phyloP scores from a whole-genome alignment of 2,329 filamentous ascomycete genomes.

The Dactylellina cionopaga region DNA sequence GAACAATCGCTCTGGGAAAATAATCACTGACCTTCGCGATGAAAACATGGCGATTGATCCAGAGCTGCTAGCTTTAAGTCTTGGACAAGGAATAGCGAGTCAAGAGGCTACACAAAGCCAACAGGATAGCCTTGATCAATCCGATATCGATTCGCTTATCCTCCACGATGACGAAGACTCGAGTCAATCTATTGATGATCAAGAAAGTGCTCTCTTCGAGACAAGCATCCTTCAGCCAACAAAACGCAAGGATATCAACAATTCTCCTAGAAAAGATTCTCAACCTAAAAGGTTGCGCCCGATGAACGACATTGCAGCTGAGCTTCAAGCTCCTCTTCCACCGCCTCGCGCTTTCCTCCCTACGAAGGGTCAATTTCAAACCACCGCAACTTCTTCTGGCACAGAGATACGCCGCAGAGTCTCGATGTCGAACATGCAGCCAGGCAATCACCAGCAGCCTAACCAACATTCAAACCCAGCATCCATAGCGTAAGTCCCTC shows the following conservation, averaged over 20 bases:
- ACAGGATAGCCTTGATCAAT: background rate
- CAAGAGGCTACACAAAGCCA: too few relatives aligned
- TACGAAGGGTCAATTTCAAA: constrained; percentile 19
- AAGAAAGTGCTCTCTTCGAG: background rate
- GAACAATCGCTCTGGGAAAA: background rate
- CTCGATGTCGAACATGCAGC: background rate
- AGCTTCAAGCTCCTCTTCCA: constrained; percentile 35
- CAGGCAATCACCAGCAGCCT: constrained; percentile 2
- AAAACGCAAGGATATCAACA: constrained; percentile 26
- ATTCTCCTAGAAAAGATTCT: constrained; percentile 6
- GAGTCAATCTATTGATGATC: background rate
- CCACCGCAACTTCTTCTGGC: background rate
- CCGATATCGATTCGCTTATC: background rate
- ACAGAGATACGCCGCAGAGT: constrained; percentile 14
- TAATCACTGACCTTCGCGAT: background rate
- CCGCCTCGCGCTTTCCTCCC: constrained; percentile 11
- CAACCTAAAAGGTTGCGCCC: background rate
- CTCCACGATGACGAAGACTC: background rate
- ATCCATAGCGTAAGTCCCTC: background rate
- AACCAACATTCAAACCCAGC: background rate
- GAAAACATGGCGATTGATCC: constrained; percentile 11
- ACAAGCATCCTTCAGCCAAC: background rate
- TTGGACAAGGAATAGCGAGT: too few relatives aligned
- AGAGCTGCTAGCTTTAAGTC: constrained; percentile 4
- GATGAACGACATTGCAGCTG: constrained; percentile 18